These are phyloP conservation scores for Vaccinium darrowii DNA, from an alignment of 148 eudicot genomes.

Conservation along the genomic window DNA sequence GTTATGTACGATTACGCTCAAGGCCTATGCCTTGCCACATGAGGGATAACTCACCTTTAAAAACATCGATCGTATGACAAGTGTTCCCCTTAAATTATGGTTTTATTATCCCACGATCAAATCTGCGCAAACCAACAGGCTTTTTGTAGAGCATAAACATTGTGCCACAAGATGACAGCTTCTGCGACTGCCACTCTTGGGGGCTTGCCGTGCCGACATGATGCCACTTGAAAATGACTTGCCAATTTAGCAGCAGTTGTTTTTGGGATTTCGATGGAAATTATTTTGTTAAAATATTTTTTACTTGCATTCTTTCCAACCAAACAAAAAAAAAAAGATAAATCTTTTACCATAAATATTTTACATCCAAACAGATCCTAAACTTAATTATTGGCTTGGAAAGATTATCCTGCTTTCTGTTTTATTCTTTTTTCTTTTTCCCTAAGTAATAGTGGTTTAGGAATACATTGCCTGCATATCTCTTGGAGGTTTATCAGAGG, in stretches of 20 bases:
- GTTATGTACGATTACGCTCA: neutral
- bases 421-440: neutral
- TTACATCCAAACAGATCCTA: neutral
- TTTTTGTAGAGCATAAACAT: neutral
- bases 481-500: slow-evolving; percentile 70
- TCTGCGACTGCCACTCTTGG: neutral
- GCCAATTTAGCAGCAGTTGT: neutral
- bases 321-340: neutral
- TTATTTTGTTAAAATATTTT: no score
- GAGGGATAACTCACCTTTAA: neutral
- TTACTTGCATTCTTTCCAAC: no score
- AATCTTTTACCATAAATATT: neutral
- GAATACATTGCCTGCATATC: slow-evolving; percentile 50
- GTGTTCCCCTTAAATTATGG: neutral
- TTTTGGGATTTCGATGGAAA: no score
- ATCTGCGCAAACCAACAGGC: neutral
- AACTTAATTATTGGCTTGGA: neutral
- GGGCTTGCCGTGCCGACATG: neutral
- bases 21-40: neutral
- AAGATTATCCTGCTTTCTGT: neutral
- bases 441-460: slow-evolving; percentile 6
- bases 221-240: neutral
- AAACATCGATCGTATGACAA: neutral
- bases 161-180: neutral
- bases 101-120: neutral